Base-by-base conservation (phyloP, 2,329 filamentous ascomycete species). In the Nemania abortiva region DNA sequence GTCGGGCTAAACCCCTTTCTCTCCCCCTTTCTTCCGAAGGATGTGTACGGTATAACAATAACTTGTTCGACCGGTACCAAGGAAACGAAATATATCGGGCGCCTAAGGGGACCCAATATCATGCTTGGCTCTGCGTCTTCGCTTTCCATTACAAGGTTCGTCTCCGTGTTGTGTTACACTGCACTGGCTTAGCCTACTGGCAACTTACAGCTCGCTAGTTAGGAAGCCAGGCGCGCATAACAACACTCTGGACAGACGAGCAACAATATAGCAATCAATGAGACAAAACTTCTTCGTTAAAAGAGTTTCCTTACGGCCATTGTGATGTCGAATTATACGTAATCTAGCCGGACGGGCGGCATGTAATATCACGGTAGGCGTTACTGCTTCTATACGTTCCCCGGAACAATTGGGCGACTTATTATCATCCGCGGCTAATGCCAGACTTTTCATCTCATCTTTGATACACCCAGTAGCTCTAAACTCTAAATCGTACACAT, bases 211-310 rank as follows among this genome's bases (percentile, higher is more conserved):
- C 49, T 58, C 1, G 65, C 50, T 58, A 29, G 57, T 58, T 61
- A 50, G 49, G 49, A 54, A 42, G 52, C 55, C 29, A 49, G 61
- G 65, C 39, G 56, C 65, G 56, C 61, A 62, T 50, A 53, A 65
- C 42, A 53, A 65, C 42, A 59, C 55, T 58, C 61, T 68, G 62
- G 58, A 63, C 62, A 68, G 54, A 66, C 29, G n/a, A 47, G 52
- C 62, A 57, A 52, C 57, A 31, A 59, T 58, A 63, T 59, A 60
- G 42, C 62, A 66, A 70, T 55, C 50, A 66, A 68, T 59, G 45
- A 70, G 42, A 70, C 39, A 64, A 66, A 65, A 49, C 24, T 11
- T 69, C 57, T 70, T 53, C 55, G 66, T 62, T 59, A 47, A n/a
- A 27, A 39, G 39, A 20, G 52, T 42, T 22, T 13, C 34, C 55